Evolutionary conservation across 2,329 filamentous ascomycete genomes (phyloP).

Genomic region (Sarocladium brachiariae): DNA sequence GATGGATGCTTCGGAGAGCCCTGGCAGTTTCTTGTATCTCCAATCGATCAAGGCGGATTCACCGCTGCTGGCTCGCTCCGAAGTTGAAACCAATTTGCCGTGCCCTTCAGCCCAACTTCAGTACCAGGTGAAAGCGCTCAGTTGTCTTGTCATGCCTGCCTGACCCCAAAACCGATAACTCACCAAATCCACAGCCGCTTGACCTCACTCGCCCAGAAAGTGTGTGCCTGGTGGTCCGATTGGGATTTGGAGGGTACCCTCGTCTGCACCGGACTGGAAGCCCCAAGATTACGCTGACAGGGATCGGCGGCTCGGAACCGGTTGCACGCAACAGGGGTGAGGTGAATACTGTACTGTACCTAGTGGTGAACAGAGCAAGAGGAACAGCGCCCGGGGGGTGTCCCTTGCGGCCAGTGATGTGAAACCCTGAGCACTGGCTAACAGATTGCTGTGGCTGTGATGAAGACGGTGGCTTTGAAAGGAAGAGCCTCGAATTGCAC

Average conservation of each 20-base stretch:
- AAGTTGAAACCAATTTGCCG: too few relatives aligned
- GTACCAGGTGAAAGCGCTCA: too few relatives aligned
- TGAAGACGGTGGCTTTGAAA: neutral
- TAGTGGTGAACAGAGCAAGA: neutral
- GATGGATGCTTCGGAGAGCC: too few relatives aligned
- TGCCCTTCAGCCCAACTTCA: too few relatives aligned
- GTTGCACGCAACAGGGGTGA: neutral
- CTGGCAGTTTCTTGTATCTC: too few relatives aligned
- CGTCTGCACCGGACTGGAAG: slow-evolving; percentile 4
- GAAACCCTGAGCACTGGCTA: neutral
- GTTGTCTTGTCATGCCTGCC: too few relatives aligned
- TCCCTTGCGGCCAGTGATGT: neutral
- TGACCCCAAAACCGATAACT: too few relatives aligned
- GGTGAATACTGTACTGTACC: too few relatives aligned
- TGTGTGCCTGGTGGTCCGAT: neutral
- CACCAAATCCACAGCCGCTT: neutral
- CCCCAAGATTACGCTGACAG: slow-evolving; percentile 8
- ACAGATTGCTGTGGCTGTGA: neutral
- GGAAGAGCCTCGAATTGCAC: neutral
- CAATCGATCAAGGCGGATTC: too few relatives aligned
- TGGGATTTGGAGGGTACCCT: neutral
- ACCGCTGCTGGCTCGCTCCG: too few relatives aligned
- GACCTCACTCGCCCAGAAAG: neutral
- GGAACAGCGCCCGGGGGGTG: neutral
- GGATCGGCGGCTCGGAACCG: slow-evolving; percentile 9